A percentile compares a stretch with the other conserved stretches of the same genome.
Evolutionary conservation across 116 monocot species (phyloP).

Genomic region (Zostera marina): DNA sequence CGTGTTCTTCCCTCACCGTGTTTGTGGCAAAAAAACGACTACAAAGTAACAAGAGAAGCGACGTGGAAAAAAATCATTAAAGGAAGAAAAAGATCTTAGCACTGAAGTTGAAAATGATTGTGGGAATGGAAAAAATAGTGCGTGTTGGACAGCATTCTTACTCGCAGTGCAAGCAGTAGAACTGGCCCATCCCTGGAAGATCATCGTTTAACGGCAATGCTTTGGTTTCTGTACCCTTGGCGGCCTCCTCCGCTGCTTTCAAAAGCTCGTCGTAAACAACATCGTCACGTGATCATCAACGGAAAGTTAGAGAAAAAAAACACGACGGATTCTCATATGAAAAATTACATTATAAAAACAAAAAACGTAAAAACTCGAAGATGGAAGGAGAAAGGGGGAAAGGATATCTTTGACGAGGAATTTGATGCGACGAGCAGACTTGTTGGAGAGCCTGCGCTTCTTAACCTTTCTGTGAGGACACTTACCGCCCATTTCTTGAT

Average conservation of each 20-base stretch:
- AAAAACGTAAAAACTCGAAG: background rate
- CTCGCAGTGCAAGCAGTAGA: conserved; percentile 96
- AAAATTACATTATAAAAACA: background rate
- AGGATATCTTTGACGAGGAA: conserved; percentile 85
- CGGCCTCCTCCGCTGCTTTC: conserved; percentile 40
- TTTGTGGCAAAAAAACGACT: conserved; percentile 66
- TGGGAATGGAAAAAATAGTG: background rate
- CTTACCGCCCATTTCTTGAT: conserved; percentile 40
- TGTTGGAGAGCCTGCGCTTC: conserved; percentile 80
- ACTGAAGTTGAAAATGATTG: background rate
- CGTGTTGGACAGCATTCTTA: conserved; percentile 7
- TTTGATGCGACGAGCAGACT: conserved; percentile 62
- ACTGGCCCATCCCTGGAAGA: conserved; percentile 93
- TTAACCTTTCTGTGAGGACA: conserved; percentile 88
- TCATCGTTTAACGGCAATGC: conserved; percentile 55
- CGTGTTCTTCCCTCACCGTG: conserved; percentile 34
- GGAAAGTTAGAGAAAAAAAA: conserved; percentile 5
- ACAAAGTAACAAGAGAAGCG: background rate
- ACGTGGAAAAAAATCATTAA: background rate
- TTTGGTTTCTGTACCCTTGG: conserved; percentile 11
- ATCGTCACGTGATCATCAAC: conserved; percentile 36
- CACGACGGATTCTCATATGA: background rate
- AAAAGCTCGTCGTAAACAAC: conserved; percentile 52
- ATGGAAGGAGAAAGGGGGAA: background rate
- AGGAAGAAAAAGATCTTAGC: background rate